Evolutionary conservation across 1,139 yeast genomes (phyloP).

Genomic region (Zygoascus sp.): DNA sequence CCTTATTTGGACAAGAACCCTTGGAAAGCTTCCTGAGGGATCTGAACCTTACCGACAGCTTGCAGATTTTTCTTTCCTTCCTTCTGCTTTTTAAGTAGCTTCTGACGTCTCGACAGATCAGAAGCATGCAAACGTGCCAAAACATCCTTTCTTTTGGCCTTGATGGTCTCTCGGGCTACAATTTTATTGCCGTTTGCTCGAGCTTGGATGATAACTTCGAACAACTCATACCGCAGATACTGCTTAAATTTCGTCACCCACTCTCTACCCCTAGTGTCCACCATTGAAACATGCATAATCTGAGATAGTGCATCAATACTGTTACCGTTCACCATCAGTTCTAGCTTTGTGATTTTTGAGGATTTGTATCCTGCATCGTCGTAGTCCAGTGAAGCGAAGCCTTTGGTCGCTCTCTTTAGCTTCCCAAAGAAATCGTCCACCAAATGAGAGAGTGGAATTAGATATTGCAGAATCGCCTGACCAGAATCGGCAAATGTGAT

Average conservation of each 20-base stretch:
- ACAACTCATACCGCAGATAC: constrained; percentile 72
- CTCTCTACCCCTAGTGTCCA: constrained; percentile 66
- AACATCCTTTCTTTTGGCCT: constrained; percentile 91
- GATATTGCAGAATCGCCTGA: constrained; percentile 75
- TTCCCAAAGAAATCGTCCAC: constrained; percentile 96
- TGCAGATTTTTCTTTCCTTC: constrained; percentile 89
- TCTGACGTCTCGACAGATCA: constrained; percentile 85
- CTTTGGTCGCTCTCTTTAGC: constrained; percentile 81
- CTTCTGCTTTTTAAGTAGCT: constrained; percentile 80
- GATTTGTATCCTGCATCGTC: constrained; percentile 85
- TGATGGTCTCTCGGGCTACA: constrained; percentile 87
- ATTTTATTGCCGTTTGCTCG: constrained; percentile 67
- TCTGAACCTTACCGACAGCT: constrained; percentile 69
- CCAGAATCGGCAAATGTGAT: constrained; percentile 74
- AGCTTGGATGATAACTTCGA: constrained; percentile 92
- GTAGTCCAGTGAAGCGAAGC: constrained; percentile 91
- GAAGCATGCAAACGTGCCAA: constrained; percentile 89
- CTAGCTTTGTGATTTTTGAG: constrained; percentile 81
- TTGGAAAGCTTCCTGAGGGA: constrained; percentile 73
- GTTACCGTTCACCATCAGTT: constrained; percentile 80
- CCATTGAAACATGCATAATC: constrained; percentile 78
- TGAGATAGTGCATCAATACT: constrained; percentile 92
- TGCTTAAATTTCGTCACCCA: constrained; percentile 81
- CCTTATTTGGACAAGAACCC: constrained; percentile 33
- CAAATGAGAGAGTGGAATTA: constrained; percentile 78